Evolutionary conservation across 768 basidiomycete species (phyloP), one percentile per base, ranked within the genome.

Genomic region (Harrya chromipes): DNA sequence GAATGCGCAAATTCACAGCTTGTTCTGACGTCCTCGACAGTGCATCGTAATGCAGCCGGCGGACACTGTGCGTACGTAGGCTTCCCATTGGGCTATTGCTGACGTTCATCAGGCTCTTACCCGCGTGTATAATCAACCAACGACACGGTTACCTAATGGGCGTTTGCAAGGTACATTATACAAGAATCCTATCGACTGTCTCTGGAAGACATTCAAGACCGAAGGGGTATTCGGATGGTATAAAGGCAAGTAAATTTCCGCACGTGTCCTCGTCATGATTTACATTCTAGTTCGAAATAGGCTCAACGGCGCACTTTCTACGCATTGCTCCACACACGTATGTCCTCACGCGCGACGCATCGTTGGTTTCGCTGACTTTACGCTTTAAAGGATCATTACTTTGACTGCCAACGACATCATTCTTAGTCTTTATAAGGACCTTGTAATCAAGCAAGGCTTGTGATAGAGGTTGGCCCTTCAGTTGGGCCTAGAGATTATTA

Each of bases 221-320:
- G 97, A 99, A 71, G 97, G 97, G 27, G 70, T 93, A 10, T 74
- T 81, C 20, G 97, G 92, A n/a, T 90, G 87, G 88, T 99, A 99
- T 74, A 97, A 97, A 75, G 94, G 92, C 81, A 55, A 43, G 60
- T 54, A 33, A 5, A 43, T 10, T 24, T 34, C 10, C 4, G 16
- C 12, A 6, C 2, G 3, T 21, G 14, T 35, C 13, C 13, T 35
- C 51, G 4, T 7, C 9, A 2, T n/a, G 7, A 20, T 23, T 55
- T 16, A 58, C 29, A 10, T 43, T 4, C 16, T 1, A 10, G 11
- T 29, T 51, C 3, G 39, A 43, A 31, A 37, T 55, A 92, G 90
- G 95, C 36, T 92, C 92, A 3, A 90, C 90, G 0, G 94, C 95
- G 3, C 95, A 97, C 68, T 90, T 97, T 70, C 62, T 94, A 59